Conservation (phyloP, 805 yeast species). For the Scheffersomyces ergatensis region DNA sequence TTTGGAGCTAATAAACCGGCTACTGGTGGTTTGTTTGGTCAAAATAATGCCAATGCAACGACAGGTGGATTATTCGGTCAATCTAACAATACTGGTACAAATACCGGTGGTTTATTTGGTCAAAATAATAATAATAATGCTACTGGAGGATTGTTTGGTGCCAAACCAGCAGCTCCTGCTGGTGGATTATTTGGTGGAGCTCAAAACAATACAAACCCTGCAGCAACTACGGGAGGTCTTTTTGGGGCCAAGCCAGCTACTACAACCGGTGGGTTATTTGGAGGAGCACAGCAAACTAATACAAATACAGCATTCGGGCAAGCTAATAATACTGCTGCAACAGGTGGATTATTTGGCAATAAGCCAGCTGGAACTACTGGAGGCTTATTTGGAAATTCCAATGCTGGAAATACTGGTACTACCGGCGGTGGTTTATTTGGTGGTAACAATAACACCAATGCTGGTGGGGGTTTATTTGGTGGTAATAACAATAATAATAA, state of each 20-base stretch:
- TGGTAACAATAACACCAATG: slow-evolving; percentile 10
- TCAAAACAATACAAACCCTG: slow-evolving; percentile 5
- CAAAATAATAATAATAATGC: slow-evolving; percentile 12
- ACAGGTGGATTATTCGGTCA: slow-evolving; percentile 46
- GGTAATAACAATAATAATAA: slow-evolving; percentile 25
- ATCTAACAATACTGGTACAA: slow-evolving; percentile 19
- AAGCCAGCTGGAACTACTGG: slow-evolving; percentile 9
- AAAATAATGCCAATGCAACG: slow-evolving; percentile 19
- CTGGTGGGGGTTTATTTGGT: slow-evolving; percentile 43
- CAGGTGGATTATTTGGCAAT: slow-evolving; percentile 27
- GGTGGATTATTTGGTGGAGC: slow-evolving; percentile 21
- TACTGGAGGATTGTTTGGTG: slow-evolving; percentile 22
- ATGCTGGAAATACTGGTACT: slow-evolving; percentile 3
- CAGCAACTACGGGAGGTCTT: slow-evolving; percentile 8
- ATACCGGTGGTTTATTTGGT: slow-evolving; percentile 22
- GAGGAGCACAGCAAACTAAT: slow-evolving; percentile 2
- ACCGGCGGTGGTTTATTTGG: slow-evolving; percentile 19
- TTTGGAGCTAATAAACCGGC: slow-evolving; percentile 18
- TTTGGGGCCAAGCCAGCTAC: slow-evolving; percentile 9
- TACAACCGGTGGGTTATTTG: slow-evolving; percentile 17
- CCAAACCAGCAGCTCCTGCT: slow-evolving; percentile 8
- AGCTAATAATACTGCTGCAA: slow-evolving; percentile 2
- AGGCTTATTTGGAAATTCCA: slow-evolving; percentile 21
- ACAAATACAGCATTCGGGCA: background rate
- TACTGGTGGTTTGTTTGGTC: slow-evolving; percentile 46